These are phyloP conservation scores for Luvunga scandens DNA, from an alignment of 345 rosid species.

Conservation along the genomic window DNA sequence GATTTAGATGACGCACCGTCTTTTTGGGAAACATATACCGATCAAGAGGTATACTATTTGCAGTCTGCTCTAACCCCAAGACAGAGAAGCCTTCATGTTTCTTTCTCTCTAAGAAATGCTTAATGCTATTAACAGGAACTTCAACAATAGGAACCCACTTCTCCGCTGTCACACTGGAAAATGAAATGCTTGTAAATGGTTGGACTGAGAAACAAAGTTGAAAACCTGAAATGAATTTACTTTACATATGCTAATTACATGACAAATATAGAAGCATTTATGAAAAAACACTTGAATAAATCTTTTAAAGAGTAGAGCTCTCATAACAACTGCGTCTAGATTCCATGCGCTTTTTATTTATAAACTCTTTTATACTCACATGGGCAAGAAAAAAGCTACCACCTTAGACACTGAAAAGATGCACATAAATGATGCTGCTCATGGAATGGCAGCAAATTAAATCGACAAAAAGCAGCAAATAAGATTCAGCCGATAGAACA, in stretches of 20 bases:
- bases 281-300: background rate
- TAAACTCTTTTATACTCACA: background rate
- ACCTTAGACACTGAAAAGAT: background rate
- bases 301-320: background rate
- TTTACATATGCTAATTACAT: background rate
- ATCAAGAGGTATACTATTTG: slow-evolving; percentile 80
- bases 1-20: slow-evolving; percentile 47
- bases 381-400: background rate
- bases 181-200: slow-evolving; percentile 4
- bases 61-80: slow-evolving; percentile 93
- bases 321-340: background rate
- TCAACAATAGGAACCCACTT: slow-evolving; percentile 92
- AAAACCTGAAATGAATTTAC: background rate
- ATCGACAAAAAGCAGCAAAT: background rate
- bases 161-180: slow-evolving; percentile 88
- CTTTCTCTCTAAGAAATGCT: slow-evolving; percentile 74
- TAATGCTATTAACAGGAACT: slow-evolving; percentile 80
- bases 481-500: background rate
- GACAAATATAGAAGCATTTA: background rate
- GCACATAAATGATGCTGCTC: background rate
- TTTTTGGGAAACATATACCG: slow-evolving; percentile 62
- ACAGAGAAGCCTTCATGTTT: slow-evolving; percentile 86
- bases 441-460: background rate
- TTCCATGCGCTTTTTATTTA: background rate
- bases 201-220: background rate